phyloP scores from a whole-genome alignment of 2,329 filamentous ascomycete species.

The Chalaropsis thielavioides region DNA sequence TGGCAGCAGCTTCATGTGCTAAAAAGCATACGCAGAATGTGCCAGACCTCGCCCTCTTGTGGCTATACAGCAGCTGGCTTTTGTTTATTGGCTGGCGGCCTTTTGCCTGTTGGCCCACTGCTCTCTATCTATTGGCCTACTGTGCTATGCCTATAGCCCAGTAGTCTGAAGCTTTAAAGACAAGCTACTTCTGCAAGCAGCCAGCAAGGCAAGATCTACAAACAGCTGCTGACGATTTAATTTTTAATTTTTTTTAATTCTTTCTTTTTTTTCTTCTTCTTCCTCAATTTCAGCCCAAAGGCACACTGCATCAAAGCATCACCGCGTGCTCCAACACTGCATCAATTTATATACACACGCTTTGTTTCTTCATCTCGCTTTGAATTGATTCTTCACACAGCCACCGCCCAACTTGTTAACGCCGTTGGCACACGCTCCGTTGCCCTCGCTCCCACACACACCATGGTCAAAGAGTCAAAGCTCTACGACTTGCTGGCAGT shows the following conservation, averaged over 20 bases:
- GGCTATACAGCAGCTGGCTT: too few species aligned
- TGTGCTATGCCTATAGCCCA: too few species aligned
- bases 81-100: too few species aligned
- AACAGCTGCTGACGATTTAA: not conserved
- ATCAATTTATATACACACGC: too few species aligned
- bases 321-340: not conserved
- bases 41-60: too few species aligned
- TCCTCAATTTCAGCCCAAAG: not conserved
- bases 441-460: conserved; percentile 22
- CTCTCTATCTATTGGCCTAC: too few species aligned
- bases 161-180: too few species aligned
- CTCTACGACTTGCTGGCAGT: conserved; percentile 78
- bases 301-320: not conserved
- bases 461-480: conserved; percentile 89
- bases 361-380: not conserved
- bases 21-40: too few species aligned
- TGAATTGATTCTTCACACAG: not conserved
- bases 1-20: not conserved
- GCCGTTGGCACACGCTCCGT: too few species aligned
- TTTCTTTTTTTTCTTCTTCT: not conserved
- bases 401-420: too few species aligned
- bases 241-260: not conserved
- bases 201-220: not conserved
- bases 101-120: too few species aligned
- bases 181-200: too few species aligned